Evolutionary conservation across 208 protist species (phyloP).

Genomic region (Acanthamoeba culbertsoni): DNA sequence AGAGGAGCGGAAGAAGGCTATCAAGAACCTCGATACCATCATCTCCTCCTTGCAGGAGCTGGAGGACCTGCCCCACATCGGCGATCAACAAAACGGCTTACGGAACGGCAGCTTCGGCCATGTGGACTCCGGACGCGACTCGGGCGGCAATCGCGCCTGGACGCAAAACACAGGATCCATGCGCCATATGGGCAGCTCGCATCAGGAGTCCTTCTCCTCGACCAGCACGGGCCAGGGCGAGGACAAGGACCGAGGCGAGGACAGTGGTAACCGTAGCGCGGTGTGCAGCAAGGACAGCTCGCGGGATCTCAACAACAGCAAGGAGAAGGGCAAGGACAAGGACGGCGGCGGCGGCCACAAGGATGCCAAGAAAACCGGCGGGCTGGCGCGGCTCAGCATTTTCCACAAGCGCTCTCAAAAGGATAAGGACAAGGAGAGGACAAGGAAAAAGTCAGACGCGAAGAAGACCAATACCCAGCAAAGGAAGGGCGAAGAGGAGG

Average conservation of each 20-base stretch:
- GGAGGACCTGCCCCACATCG: conserved; percentile 15
- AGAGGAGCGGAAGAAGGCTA: conserved; percentile 41
- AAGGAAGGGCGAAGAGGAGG: background rate
- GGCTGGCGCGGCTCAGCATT: conserved; percentile 15
- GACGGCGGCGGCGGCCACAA: too few relatives aligned
- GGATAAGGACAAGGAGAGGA: conserved; percentile 11
- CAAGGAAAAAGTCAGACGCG: background rate
- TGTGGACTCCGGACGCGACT: background rate
- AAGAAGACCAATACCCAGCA: background rate
- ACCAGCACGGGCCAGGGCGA: background rate
- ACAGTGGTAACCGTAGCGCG: background rate
- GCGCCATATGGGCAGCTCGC: background rate
- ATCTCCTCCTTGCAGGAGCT: conserved; percentile 39
- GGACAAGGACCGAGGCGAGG: background rate
- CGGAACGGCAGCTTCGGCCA: background rate
- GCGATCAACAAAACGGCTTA: background rate
- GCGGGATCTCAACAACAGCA: background rate
- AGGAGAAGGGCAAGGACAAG: conserved; percentile 11
- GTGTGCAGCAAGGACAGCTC: background rate
- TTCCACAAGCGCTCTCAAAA: background rate
- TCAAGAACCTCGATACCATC: conserved; percentile 44
- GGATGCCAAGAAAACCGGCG: background rate
- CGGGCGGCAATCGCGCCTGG: background rate
- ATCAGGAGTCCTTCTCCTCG: conserved; percentile 29
- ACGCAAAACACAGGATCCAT: background rate